Percentiles rank a stretch among this genome's conserved stretches.
phyloP scores from a whole-genome alignment of 768 basidiomycete species.

The Agaricus blazei region DNA sequence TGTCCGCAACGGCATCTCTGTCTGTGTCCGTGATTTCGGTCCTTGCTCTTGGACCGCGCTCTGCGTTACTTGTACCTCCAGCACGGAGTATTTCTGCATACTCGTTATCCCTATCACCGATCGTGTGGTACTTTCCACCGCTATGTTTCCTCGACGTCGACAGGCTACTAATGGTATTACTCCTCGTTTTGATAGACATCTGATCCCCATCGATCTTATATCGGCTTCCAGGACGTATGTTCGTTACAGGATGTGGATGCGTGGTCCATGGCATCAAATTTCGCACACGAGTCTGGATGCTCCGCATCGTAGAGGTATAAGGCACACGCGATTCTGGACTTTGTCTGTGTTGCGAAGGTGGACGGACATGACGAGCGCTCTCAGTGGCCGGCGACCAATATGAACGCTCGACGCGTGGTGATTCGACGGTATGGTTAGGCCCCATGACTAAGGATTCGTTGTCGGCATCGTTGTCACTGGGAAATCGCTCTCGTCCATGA shows the following conservation, averaged over 20 bases:
- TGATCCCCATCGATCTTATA: slow-evolving; percentile 2
- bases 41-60: background rate
- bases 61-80: background rate
- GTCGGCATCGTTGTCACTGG: background rate
- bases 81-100: background rate
- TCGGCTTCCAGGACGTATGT: background rate
- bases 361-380: background rate
- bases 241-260: background rate
- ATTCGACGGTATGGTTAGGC: background rate
- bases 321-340: background rate
- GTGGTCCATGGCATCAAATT: slow-evolving; percentile 3
- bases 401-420: background rate
- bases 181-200: background rate
- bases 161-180: background rate
- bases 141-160: slow-evolving; percentile 1
- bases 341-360: background rate
- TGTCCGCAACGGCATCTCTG: slow-evolving; percentile 6
- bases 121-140: background rate
- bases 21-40: slow-evolving; percentile 10
- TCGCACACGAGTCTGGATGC: background rate
- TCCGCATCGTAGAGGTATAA: background rate
- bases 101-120: slow-evolving; percentile 10
- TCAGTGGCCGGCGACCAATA: slow-evolving; percentile 1
- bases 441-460: slow-evolving; percentile 11
- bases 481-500: background rate